A percentile compares a stretch with the other conserved stretches of the same genome.
phyloP scores from a whole-genome alignment of 2,329 filamentous ascomycete species.

The Bertia moriformis region DNA sequence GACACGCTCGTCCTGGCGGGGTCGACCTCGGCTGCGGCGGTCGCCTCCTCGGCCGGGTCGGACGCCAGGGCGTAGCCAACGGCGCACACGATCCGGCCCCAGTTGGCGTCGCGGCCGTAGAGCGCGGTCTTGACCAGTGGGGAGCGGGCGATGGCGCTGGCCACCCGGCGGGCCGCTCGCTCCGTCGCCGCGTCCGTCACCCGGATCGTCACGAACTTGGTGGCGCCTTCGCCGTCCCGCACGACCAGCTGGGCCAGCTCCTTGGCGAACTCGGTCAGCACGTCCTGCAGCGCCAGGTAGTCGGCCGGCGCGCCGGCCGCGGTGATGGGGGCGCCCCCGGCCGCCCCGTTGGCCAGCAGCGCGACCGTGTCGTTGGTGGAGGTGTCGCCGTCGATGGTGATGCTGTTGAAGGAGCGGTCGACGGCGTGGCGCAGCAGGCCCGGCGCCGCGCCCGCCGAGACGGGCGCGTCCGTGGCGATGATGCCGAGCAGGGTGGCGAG shows the following conservation, averaged over 20 bases:
- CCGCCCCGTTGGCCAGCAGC: constrained; percentile 87
- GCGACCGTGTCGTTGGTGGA: constrained; percentile 95
- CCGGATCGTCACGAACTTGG: constrained; percentile 90
- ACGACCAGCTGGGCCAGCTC: constrained; percentile 86
- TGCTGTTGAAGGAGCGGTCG: constrained; percentile 83
- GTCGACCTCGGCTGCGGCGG: constrained; percentile 47
- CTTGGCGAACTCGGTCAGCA: constrained; percentile 64
- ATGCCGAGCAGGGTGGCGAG: constrained; percentile 93
- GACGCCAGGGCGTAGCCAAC: constrained; percentile 65
- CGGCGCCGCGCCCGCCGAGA: constrained; percentile 53
- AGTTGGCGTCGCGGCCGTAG: constrained; percentile 95
- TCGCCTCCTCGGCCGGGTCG: constrained; percentile 37
- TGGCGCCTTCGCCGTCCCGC: constrained; percentile 90
- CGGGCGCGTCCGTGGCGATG: constrained; percentile 77
- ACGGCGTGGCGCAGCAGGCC: constrained; percentile 60
- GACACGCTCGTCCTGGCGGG: constrained; percentile 64
- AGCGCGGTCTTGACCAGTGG: constrained; percentile 93
- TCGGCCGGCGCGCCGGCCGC: constrained; percentile 37
- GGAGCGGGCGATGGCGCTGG: constrained; percentile 75
- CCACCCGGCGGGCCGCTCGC: constrained; percentile 62
- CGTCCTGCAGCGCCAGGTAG: constrained; percentile 54
- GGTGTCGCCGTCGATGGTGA: constrained; percentile 92
- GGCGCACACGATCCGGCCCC: constrained; percentile 91
- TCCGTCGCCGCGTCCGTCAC: constrained; percentile 61
- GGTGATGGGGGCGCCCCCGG: constrained; percentile 53